Evolutionary conservation across 2,329 filamentous ascomycete genomes (phyloP).

Genomic region (Cladosporium sp.): DNA sequence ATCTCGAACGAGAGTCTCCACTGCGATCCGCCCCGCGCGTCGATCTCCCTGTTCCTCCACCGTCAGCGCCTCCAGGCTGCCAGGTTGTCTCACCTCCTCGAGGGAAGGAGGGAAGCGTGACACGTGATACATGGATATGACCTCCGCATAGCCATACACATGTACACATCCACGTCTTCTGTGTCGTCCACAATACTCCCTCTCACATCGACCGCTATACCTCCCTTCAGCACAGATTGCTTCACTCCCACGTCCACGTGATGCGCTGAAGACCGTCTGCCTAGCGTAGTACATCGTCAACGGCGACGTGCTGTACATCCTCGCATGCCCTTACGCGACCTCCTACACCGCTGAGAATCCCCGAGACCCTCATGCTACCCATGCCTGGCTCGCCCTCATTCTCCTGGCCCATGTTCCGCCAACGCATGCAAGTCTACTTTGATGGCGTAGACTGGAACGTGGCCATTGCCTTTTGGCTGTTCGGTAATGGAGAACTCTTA

Average conservation of each 20-base stretch:
- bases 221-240: background rate
- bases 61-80: background rate
- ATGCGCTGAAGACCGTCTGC: background rate
- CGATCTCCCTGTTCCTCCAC: background rate
- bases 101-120: background rate
- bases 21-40: background rate
- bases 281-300: background rate
- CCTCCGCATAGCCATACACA: background rate
- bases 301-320: background rate
- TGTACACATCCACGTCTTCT: background rate
- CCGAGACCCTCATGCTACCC: constrained; percentile 43
- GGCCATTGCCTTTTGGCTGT: constrained; percentile 84
- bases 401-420: constrained; percentile 72
- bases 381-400: constrained; percentile 60
- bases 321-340: background rate
- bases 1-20: background rate
- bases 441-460: constrained; percentile 70
- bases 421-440: constrained; percentile 64
- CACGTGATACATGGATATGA: background rate
- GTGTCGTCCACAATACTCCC: background rate
- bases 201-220: background rate
- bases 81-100: background rate
- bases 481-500: constrained; percentile 60
- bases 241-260: background rate
- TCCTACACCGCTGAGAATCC: background rate